A percentile compares a stretch with the other conserved stretches of the same genome.
phyloP scores from a whole-genome alignment of 345 rosid genomes.

The Sisymbrium altissimum region DNA sequence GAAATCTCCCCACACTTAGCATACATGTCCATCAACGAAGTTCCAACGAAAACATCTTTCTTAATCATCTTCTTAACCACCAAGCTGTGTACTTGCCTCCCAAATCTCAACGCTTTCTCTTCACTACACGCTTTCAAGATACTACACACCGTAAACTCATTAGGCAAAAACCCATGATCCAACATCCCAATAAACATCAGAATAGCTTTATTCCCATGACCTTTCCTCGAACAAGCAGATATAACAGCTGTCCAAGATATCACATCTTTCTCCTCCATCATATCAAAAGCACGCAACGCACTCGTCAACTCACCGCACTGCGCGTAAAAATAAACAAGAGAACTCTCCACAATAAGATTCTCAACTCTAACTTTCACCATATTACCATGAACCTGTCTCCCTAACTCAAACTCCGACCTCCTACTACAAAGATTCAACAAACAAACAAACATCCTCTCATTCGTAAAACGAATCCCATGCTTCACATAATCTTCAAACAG shows the following conservation, averaged over 20 bases:
- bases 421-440: slow-evolving; percentile 61
- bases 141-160: slow-evolving; percentile 70
- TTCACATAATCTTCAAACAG: slow-evolving; percentile 42
- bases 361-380: slow-evolving; percentile 53
- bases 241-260: slow-evolving; percentile 83
- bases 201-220: slow-evolving; percentile 53
- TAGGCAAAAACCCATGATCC: slow-evolving; percentile 56
- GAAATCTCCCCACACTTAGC: slow-evolving; percentile 75
- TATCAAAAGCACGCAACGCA: slow-evolving; percentile 51
- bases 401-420: slow-evolving; percentile 55
- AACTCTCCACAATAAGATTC: slow-evolving; percentile 68
- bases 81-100: slow-evolving; percentile 70
- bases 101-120: slow-evolving; percentile 49
- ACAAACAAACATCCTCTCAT: slow-evolving; percentile 67
- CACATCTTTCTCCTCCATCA: slow-evolving; percentile 64
- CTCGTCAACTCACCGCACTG: slow-evolving; percentile 55
- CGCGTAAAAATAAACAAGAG: slow-evolving; percentile 61
- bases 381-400: slow-evolving; percentile 67
- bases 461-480: slow-evolving; percentile 41
- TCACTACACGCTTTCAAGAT: slow-evolving; percentile 73
- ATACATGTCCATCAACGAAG: slow-evolving; percentile 85
- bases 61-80: slow-evolving; percentile 55
- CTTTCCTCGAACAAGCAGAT: slow-evolving; percentile 73
- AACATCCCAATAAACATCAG: slow-evolving; percentile 60
- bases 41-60: slow-evolving; percentile 62